Evolutionary conservation across 2,329 filamentous ascomycete genomes (phyloP).

Genomic region (Phialemonium atrogriseum): DNA sequence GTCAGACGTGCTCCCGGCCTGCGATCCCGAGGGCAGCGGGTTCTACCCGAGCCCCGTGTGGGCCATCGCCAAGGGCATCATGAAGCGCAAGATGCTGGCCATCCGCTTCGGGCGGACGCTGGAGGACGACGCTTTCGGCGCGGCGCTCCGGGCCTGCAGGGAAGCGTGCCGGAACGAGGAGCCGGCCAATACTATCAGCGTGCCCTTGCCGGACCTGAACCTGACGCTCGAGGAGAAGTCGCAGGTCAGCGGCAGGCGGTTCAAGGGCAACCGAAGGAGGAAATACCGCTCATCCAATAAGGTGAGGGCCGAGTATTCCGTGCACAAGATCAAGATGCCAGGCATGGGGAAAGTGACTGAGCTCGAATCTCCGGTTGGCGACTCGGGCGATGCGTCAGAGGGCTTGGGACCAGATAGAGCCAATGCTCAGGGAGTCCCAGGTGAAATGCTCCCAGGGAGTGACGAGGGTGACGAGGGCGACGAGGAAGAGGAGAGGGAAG

Average conservation of each 20-base stretch:
- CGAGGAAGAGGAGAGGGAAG: conserved; percentile 11
- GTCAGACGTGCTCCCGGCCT: conserved; percentile 47
- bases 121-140: conserved; percentile 36
- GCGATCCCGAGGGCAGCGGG: conserved; percentile 58
- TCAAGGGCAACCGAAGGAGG: conserved; percentile 13
- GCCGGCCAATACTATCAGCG: conserved; percentile 21
- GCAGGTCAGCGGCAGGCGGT: conserved; percentile 23
- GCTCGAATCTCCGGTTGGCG: background rate
- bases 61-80: conserved; percentile 76
- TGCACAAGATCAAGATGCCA: conserved; percentile 1
- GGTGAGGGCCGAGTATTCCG: conserved; percentile 10
- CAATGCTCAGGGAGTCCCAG: background rate
- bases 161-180: conserved; percentile 14
- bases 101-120: conserved; percentile 50
- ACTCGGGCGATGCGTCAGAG: background rate
- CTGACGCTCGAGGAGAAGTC: conserved; percentile 28
- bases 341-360: background rate
- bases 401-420: background rate
- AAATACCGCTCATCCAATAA: too few species aligned
- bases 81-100: conserved; percentile 75
- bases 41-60: conserved; percentile 80
- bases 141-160: conserved; percentile 24
- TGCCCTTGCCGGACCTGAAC: conserved; percentile 29
- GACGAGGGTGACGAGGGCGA: background rate
- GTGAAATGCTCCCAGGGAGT: background rate